phyloP scores from a whole-genome alignment of 371 early-diverging fungal species.

The Apophysomyces variabilis region DNA sequence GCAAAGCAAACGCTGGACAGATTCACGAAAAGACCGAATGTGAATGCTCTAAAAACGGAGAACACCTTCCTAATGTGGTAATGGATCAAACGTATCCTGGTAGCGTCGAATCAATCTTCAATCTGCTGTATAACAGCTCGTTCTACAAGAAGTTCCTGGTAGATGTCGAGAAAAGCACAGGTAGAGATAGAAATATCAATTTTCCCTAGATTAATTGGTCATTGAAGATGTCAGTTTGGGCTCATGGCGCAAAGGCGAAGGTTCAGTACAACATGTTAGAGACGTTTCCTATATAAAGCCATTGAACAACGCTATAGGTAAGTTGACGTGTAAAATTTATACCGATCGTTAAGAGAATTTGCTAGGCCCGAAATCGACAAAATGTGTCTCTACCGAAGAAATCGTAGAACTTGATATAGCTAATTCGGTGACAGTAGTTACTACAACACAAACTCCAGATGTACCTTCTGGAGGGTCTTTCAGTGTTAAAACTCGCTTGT shows the following conservation, averaged over 20 bases:
- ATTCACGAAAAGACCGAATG: conserved; percentile 47
- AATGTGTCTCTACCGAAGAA: conserved; percentile 66
- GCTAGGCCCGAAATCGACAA: conserved; percentile 74
- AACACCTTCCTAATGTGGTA: conserved; percentile 54
- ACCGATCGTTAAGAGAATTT: background rate
- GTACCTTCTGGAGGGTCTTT: conserved; percentile 87
- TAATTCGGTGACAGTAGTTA: conserved; percentile 62
- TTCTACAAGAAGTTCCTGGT: conserved; percentile 45
- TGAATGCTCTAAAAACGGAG: conserved; percentile 47
- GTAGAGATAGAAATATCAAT: conserved; percentile 23
- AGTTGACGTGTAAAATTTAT: conserved; percentile 1
- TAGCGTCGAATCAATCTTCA: conserved; percentile 53
- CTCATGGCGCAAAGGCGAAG: conserved; percentile 42
- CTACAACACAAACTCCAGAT: conserved; percentile 79
- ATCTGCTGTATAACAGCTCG: conserved; percentile 46
- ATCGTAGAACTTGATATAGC: conserved; percentile 62
- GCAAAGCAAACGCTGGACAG: conserved; percentile 19
- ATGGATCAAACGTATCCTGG: conserved; percentile 56
- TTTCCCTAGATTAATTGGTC: conserved; percentile 5
- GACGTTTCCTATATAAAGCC: conserved; percentile 48
- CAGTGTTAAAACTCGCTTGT: conserved; percentile 73
- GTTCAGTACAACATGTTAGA: conserved; percentile 28
- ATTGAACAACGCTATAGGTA: conserved; percentile 45
- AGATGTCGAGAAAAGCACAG: conserved; percentile 50
- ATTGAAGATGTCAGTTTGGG: conserved; percentile 42